Conservation (phyloP, 495 filamentous ascomycete species). For the Pseudoneurospora amorphoporcata region DNA sequence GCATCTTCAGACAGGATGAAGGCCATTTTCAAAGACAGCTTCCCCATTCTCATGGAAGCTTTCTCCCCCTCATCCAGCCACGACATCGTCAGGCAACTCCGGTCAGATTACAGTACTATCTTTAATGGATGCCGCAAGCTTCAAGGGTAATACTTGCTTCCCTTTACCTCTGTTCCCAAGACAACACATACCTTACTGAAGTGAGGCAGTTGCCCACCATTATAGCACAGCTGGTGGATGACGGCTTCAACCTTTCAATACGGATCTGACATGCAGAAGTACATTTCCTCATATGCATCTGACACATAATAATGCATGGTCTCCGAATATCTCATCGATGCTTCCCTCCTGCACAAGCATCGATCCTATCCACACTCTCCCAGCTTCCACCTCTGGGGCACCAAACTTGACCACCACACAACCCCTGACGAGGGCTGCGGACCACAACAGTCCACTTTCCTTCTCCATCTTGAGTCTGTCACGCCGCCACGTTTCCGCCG, state of each 20-base stretch:
- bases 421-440: slow-evolving; percentile 69
- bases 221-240: neutral
- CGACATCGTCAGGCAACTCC: neutral
- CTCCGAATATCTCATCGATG: slow-evolving; percentile 36
- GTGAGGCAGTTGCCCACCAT: neutral
- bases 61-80: neutral
- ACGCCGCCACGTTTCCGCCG: slow-evolving; percentile 32
- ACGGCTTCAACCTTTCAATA: neutral
- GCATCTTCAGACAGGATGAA: neutral
- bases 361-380: slow-evolving; percentile 38
- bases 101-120: neutral
- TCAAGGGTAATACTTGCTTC: neutral
- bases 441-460: slow-evolving; percentile 63
- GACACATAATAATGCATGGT: slow-evolving; percentile 43
- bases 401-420: slow-evolving; percentile 85
- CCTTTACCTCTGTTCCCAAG: neutral
- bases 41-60: neutral
- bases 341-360: slow-evolving; percentile 43
- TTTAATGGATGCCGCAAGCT: neutral
- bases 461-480: slow-evolving; percentile 42
- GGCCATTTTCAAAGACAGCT: neutral
- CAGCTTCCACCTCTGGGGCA: slow-evolving; percentile 40
- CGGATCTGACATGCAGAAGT: neutral
- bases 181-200: neutral
- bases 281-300: slow-evolving; percentile 12